phyloP scores from a whole-genome alignment of 1,284 basidiomycete genomes.

The Pisolithus thermaeus region DNA sequence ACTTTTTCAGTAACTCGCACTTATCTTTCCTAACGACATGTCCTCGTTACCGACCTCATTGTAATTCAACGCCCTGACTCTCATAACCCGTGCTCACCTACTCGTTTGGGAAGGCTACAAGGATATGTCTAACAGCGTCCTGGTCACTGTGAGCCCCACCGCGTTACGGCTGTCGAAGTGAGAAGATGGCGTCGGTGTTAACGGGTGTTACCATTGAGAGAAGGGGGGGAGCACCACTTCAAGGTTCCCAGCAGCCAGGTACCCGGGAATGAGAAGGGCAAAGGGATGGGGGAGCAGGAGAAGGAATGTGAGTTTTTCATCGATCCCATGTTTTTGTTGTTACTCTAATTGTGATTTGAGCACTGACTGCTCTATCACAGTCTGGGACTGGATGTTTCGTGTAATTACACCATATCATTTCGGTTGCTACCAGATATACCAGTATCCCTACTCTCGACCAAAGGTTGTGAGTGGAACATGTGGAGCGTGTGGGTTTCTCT shows the following conservation, averaged over 20 bases:
- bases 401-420: slow-evolving; percentile 8
- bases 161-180: slow-evolving; percentile 89
- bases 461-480: no score
- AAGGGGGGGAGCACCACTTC: slow-evolving; percentile 56
- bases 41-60: slow-evolving; percentile 58
- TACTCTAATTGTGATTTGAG: no score
- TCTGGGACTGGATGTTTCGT: slow-evolving; percentile 30
- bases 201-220: slow-evolving; percentile 66
- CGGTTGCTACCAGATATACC: background rate
- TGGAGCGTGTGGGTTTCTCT: no score
- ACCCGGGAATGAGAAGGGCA: no score
- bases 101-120: slow-evolving; percentile 97
- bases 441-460: no score
- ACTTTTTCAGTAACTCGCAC: no score
- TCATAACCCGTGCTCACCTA: slow-evolving; percentile 92
- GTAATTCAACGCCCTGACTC: no score
- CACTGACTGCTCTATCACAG: slow-evolving; percentile 6
- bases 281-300: no score
- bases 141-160: slow-evolving; percentile 99
- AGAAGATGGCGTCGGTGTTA: slow-evolving; percentile 75
- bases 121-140: slow-evolving; percentile 91
- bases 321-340: no score
- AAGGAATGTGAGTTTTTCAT: slow-evolving; percentile 44
- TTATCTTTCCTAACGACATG: no score
- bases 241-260: no score